phyloP scores from a whole-genome alignment of 495 filamentous ascomycete species.

The Hyaloscypha hepaticicola region DNA sequence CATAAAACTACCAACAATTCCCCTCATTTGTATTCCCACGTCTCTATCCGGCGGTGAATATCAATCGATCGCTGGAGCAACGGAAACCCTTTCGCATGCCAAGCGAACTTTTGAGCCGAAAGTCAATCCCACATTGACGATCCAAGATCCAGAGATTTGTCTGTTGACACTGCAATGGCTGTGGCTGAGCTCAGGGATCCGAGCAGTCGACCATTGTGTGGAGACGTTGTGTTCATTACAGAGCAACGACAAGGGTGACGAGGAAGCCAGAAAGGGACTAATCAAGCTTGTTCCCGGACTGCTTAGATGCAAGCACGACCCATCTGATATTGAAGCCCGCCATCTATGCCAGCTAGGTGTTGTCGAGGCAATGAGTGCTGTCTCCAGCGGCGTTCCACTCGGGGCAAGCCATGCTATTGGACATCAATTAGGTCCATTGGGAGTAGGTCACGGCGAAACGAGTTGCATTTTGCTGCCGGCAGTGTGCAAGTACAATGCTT shows the following conservation, averaged over 20 bases:
- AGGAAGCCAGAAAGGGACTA: constrained; percentile 44
- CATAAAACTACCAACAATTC: constrained; percentile 41
- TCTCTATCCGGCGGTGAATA: constrained; percentile 63
- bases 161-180: constrained; percentile 56
- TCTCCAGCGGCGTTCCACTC: constrained; percentile 35
- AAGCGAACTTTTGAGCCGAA: constrained; percentile 54
- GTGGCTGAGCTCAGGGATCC: constrained; percentile 61
- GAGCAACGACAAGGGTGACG: constrained; percentile 37
- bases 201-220: constrained; percentile 63
- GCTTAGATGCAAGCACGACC: constrained; percentile 47
- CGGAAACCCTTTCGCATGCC: constrained; percentile 48
- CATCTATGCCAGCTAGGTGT: constrained; percentile 38
- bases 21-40: constrained; percentile 60
- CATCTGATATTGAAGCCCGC: constrained; percentile 46
- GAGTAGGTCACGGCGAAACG: constrained; percentile 64
- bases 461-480: constrained; percentile 62
- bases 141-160: constrained; percentile 57
- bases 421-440: constrained; percentile 63
- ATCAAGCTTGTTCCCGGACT: constrained; percentile 49
- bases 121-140: constrained; percentile 49
- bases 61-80: constrained; percentile 52
- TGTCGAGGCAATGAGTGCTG: constrained; percentile 29
- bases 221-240: constrained; percentile 52
- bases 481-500: constrained; percentile 58
- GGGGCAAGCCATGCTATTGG: constrained; percentile 63